phyloP scores from a whole-genome alignment of 306 rosid genomes.

The Vigna nakashimae region DNA sequence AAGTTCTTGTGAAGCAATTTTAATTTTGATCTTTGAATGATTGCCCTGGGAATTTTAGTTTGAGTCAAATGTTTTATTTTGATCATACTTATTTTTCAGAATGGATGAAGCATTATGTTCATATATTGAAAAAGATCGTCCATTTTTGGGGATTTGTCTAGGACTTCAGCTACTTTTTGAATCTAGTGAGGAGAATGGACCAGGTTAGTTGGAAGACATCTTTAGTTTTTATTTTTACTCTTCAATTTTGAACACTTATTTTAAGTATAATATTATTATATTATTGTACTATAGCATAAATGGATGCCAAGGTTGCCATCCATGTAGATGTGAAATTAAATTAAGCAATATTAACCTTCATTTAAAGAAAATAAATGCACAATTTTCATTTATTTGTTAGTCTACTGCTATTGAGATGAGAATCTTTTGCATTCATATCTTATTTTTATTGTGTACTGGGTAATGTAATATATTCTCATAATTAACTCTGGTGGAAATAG shows the following conservation, averaged over 20 bases:
- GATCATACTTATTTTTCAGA: slow-evolving; percentile 56
- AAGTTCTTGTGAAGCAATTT: not conserved
- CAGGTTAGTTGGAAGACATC: slow-evolving; percentile 57
- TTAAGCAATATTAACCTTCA: slow-evolving; percentile 8
- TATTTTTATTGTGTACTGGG: not conserved
- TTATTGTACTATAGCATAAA: not conserved
- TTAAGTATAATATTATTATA: not conserved
- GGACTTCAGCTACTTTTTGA: slow-evolving; percentile 97
- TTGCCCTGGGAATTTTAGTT: not conserved
- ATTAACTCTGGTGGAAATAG: not conserved
- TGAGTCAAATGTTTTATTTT: slow-evolving; percentile 20
- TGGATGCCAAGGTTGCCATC: slow-evolving; percentile 2
- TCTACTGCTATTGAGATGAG: not conserved
- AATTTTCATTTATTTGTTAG: not conserved
- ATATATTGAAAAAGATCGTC: slow-evolving; percentile 84
- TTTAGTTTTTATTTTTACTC: not conserved
- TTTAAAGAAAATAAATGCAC: not conserved
- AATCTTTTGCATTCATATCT: not conserved
- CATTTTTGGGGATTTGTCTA: slow-evolving; percentile 95
- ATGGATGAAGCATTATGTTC: slow-evolving; percentile 87
- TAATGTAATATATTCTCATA: not conserved
- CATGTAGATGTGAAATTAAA: slow-evolving; percentile 18
- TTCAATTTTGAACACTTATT: not conserved
- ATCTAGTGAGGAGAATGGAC: slow-evolving; percentile 94
- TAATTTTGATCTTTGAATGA: slow-evolving; percentile 15